phyloP scores from a whole-genome alignment of 2,329 filamentous ascomycete species.

The Aspergillus awamori region DNA sequence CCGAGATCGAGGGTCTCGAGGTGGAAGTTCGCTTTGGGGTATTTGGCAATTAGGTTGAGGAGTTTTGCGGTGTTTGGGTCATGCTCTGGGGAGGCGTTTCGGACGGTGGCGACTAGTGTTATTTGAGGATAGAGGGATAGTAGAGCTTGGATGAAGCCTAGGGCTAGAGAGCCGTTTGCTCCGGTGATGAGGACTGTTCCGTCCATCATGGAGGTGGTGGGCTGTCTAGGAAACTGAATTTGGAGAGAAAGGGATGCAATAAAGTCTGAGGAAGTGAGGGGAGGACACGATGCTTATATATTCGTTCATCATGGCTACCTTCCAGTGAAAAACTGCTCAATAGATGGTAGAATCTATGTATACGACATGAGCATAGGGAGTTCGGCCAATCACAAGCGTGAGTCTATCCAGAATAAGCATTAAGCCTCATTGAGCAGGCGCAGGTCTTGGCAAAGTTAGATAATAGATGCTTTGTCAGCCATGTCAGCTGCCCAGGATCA shows the following conservation, averaged over 20 bases:
- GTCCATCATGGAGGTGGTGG: conserved; percentile 14
- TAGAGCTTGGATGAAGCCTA: conserved; percentile 31
- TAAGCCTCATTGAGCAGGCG: conserved; percentile 7
- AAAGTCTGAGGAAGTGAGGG: neutral
- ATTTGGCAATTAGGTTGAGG: conserved; percentile 21
- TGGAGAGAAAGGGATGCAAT: neutral
- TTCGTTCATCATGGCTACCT: neutral
- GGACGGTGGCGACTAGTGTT: conserved; percentile 33
- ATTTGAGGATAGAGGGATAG: conserved; percentile 26
- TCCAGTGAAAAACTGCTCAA: neutral
- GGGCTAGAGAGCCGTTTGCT: conserved; percentile 38
- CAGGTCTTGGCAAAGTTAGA: conserved; percentile 9
- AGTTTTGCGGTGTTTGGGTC: conserved; percentile 35
- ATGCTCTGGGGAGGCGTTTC: conserved; percentile 28
- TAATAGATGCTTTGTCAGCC: neutral
- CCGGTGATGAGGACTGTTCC: conserved; percentile 35
- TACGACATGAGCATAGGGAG: neutral
- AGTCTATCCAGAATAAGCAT: neutral
- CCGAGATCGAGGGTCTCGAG: conserved; percentile 44
- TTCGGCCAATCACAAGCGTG: neutral
- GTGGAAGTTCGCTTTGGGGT: conserved; percentile 28
- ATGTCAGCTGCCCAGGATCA: neutral
- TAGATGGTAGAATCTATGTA: neutral
- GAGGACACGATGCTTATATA: neutral
- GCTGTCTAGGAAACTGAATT: neutral